phyloP scores from a whole-genome alignment of 352 stramenopile genomes.

The Aphanomyces stellatus region DNA sequence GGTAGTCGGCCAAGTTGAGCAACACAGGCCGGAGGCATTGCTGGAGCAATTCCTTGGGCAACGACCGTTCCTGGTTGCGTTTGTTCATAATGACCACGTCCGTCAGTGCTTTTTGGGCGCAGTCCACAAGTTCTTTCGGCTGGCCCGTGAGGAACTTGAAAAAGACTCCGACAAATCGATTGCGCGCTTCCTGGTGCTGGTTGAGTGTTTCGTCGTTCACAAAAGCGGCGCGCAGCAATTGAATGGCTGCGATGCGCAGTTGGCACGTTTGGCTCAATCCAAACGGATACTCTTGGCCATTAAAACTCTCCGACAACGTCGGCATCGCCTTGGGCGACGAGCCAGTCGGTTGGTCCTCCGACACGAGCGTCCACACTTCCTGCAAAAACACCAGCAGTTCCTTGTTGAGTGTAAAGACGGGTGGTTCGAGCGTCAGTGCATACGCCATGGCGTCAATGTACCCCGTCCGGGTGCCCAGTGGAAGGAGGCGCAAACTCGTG shows the following conservation, averaged over 20 bases:
- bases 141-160: conserved; percentile 87
- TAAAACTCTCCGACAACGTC: conserved; percentile 33
- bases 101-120: conserved; percentile 71
- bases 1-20: conserved; percentile 94
- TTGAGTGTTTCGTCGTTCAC: conserved; percentile 76
- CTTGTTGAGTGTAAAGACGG: conserved; percentile 78
- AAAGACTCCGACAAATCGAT: conserved; percentile 83
- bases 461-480: conserved; percentile 53
- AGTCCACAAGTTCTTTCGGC: conserved; percentile 68
- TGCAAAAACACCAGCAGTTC: conserved; percentile 79
- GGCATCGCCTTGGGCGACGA: conserved; percentile 24
- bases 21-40: conserved; percentile 93
- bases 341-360: conserved; percentile 41
- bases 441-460: conserved; percentile 85
- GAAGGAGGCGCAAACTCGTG: conserved; percentile 61
- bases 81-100: conserved; percentile 82
- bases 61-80: conserved; percentile 73
- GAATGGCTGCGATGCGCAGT: conserved; percentile 80
- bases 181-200: conserved; percentile 72
- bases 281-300: conserved; percentile 81
- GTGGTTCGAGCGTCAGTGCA: conserved; percentile 54
- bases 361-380: conserved; percentile 79
- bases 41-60: conserved; percentile 95
- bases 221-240: conserved; percentile 81
- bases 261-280: conserved; percentile 71